These are phyloP conservation scores for Pseudogymnoascus sp. DNA, from an alignment of 2,329 filamentous ascomycete species.

Conservation along the genomic window DNA sequence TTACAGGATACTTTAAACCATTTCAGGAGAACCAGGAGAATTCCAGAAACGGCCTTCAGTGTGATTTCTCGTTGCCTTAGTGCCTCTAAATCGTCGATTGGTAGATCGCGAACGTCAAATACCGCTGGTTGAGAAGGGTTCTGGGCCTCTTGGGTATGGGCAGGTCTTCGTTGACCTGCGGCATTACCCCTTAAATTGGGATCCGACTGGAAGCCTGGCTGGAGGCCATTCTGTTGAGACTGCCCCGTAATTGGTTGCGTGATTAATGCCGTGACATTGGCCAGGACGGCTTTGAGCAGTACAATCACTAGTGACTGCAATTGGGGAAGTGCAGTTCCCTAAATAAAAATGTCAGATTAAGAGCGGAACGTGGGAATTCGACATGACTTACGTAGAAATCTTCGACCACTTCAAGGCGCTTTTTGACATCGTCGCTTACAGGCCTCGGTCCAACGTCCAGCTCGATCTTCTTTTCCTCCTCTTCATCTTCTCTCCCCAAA, in stretches of 20 bases:
- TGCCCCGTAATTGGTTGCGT: slow-evolving; percentile 37
- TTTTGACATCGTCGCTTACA: slow-evolving; percentile 47
- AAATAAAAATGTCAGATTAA: slow-evolving; percentile 26
- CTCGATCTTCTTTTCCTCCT: slow-evolving; percentile 32
- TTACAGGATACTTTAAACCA: slow-evolving; percentile 94
- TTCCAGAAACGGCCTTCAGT: slow-evolving; percentile 84
- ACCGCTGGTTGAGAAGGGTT: slow-evolving; percentile 12
- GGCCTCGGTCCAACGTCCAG: slow-evolving; percentile 44
- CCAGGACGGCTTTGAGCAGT: slow-evolving; percentile 76
- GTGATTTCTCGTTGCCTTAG: slow-evolving; percentile 78
- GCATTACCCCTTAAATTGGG: slow-evolving; percentile 22
- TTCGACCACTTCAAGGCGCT: slow-evolving; percentile 66
- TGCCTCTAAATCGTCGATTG: slow-evolving; percentile 72
- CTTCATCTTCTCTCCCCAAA: slow-evolving; percentile 19
- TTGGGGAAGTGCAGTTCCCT: slow-evolving; percentile 72
- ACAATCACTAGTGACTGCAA: slow-evolving; percentile 91
- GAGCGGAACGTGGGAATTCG: neutral
- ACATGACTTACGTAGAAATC: slow-evolving; percentile 68
- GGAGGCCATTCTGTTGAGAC: slow-evolving; percentile 17
- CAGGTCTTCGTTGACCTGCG: slow-evolving; percentile 23
- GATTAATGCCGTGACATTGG: slow-evolving; percentile 82
- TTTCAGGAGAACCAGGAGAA: slow-evolving; percentile 79
- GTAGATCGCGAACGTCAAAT: slow-evolving; percentile 34
- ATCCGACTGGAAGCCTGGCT: slow-evolving; percentile 22
- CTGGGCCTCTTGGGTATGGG: slow-evolving; percentile 21